Evolutionary conservation across 192 early-diverging fungal genomes (phyloP).

Genomic region (Piromyces finnis): DNA sequence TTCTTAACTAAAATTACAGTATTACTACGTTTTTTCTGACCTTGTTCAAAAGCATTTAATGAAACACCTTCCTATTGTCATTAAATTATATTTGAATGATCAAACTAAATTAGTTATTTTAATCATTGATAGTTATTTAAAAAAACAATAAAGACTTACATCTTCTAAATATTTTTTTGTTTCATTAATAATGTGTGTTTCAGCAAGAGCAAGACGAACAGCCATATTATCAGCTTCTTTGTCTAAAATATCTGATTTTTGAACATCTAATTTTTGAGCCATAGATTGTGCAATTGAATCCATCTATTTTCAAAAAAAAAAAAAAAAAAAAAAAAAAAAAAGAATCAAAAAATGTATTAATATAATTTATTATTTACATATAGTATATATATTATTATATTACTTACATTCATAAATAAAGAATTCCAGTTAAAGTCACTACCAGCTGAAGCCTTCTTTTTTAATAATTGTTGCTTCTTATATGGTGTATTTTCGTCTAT

Average conservation of each 20-base stretch:
- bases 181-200: slow-evolving; percentile 87
- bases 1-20: slow-evolving; percentile 93
- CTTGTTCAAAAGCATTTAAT: slow-evolving; percentile 50
- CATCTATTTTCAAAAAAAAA: slow-evolving; percentile 16
- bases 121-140: too few relatives aligned
- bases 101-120: too few relatives aligned
- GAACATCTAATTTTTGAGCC: slow-evolving; percentile 72
- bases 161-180: slow-evolving; percentile 82
- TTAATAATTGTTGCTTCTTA: slow-evolving; percentile 67
- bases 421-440: slow-evolving; percentile 93
- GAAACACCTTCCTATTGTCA: slow-evolving; percentile 47
- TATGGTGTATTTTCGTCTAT: slow-evolving; percentile 9
- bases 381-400: too few relatives aligned
- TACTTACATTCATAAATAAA: slow-evolving; percentile 75
- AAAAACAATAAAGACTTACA: slow-evolving; percentile 1
- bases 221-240: slow-evolving; percentile 75
- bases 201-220: slow-evolving; percentile 87
- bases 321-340: too few relatives aligned
- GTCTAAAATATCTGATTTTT: slow-evolving; percentile 82
- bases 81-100: too few relatives aligned
- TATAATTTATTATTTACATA: too few relatives aligned
- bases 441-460: slow-evolving; percentile 53
- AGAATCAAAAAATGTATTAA: too few relatives aligned
- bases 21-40: slow-evolving; percentile 51
- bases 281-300: slow-evolving; percentile 93